Conservation (phyloP, 75 land plant species). For the Cupressus sempervirens region DNA sequence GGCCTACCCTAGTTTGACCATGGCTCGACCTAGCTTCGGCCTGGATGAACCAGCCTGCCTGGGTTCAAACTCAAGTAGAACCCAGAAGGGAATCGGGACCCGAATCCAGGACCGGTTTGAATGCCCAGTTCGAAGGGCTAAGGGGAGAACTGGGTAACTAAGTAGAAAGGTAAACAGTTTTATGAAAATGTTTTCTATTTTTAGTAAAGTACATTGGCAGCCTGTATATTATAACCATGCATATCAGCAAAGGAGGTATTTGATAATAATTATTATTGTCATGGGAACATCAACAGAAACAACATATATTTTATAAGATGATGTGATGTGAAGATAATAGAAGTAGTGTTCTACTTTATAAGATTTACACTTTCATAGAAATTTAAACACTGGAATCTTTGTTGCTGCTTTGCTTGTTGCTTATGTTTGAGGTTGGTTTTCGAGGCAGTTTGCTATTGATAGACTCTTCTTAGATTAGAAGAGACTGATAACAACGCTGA, state of each 20-base stretch:
- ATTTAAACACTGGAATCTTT: not conserved
- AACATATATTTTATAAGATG: not conserved
- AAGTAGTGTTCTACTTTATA: not conserved
- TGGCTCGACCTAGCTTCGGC: no score
- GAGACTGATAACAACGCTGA: not conserved
- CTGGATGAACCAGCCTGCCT: no score
- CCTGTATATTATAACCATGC: not conserved
- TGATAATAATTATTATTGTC: not conserved
- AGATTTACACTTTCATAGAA: not conserved
- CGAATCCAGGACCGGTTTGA: no score
- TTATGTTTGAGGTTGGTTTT: not conserved
- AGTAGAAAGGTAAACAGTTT: no score
- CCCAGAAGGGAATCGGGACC: no score
- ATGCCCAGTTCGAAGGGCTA: no score
- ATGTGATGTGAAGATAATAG: not conserved
- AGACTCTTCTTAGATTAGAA: not conserved
- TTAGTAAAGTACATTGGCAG: not conserved
- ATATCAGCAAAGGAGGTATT: not conserved
- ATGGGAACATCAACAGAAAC: not conserved
- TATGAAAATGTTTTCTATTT: not conserved
- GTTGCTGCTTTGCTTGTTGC: not conserved
- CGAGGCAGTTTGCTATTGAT: not conserved
- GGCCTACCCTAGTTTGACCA: no score
- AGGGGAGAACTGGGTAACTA: no score
- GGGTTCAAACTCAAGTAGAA: no score